These are phyloP conservation scores for Solanum medicagineum DNA, from an alignment of 257 asterid species.

Conservation along the genomic window DNA sequence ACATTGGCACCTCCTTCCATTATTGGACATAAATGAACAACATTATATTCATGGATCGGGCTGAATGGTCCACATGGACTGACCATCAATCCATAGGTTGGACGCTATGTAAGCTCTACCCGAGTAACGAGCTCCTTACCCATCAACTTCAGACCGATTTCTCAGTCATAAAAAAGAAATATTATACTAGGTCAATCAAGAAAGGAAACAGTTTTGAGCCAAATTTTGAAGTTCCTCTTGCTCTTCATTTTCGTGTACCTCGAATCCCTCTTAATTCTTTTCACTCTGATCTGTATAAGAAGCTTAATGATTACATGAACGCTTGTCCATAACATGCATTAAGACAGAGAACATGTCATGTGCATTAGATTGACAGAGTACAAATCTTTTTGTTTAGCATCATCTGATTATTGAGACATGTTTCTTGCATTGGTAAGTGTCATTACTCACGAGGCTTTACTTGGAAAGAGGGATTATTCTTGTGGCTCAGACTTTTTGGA, in stretches of 20 bases:
- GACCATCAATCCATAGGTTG: neutral
- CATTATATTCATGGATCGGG: neutral
- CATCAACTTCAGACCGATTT: neutral
- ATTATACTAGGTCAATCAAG: neutral
- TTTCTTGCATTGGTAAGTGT: neutral
- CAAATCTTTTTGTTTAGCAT: neutral
- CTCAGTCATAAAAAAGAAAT: neutral
- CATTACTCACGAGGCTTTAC: neutral
- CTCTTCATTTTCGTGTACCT: neutral
- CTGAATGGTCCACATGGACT: neutral
- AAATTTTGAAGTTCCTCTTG: neutral
- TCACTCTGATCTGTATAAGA: neutral
- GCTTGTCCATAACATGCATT: neutral
- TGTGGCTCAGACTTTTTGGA: neutral
- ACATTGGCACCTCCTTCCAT: neutral
- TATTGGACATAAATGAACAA: neutral
- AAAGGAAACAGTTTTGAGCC: neutral
- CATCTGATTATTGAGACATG: neutral
- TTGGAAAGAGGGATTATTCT: neutral
- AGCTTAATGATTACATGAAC: neutral
- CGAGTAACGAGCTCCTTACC: neutral
- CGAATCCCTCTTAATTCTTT: neutral
- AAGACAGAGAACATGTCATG: neutral
- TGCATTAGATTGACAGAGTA: neutral
- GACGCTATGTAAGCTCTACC: neutral